These are phyloP conservation scores for Pseudozyma sp. DNA, from an alignment of 1,284 basidiomycete species.

Conservation along the genomic window DNA sequence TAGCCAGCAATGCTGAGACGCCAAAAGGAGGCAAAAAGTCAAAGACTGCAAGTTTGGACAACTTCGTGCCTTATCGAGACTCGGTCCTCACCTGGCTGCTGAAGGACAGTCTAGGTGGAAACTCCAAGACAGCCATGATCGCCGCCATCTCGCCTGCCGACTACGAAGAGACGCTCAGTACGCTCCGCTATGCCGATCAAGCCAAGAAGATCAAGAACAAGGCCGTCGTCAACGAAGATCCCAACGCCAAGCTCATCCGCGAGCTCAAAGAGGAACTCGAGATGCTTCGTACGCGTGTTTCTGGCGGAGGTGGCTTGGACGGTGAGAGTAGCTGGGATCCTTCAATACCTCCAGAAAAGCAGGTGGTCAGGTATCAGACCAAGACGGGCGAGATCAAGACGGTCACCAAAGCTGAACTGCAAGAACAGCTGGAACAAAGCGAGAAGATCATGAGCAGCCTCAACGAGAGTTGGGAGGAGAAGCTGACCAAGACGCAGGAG, in stretches of 20 bases:
- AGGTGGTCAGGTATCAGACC: conserved; percentile 93
- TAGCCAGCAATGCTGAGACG: conserved; percentile 48
- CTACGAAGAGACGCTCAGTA: conserved; percentile 96
- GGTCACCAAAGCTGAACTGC: conserved; percentile 94
- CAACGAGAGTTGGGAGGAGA: conserved; percentile 98
- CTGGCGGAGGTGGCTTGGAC: conserved; percentile 49
- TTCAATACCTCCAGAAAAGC: conserved; percentile 88
- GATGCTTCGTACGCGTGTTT: conserved; percentile 64
- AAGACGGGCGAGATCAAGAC: conserved; percentile 94
- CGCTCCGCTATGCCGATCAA: conserved; percentile 90
- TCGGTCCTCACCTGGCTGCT: conserved; percentile 70
- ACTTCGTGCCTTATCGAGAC: conserved; percentile 65
- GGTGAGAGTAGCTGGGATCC: conserved; percentile 86
- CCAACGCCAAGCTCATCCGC: conserved; percentile 96
- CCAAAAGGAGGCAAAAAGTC: conserved; percentile 52
- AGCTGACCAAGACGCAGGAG: conserved; percentile 89
- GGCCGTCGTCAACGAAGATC: conserved; percentile 98
- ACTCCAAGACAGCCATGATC: conserved; percentile 74
- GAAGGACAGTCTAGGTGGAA: conserved; percentile 66
- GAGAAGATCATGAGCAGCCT: conserved; percentile 96
- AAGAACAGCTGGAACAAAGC: conserved; percentile 94
- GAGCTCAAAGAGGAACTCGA: conserved; percentile 98
- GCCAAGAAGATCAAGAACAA: conserved; percentile 99
- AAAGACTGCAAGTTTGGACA: conserved; percentile 48
- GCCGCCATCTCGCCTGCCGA: conserved; percentile 97